Base-by-base conservation (phyloP, 768 basidiomycete genomes). In the Trametes gibbosa region DNA sequence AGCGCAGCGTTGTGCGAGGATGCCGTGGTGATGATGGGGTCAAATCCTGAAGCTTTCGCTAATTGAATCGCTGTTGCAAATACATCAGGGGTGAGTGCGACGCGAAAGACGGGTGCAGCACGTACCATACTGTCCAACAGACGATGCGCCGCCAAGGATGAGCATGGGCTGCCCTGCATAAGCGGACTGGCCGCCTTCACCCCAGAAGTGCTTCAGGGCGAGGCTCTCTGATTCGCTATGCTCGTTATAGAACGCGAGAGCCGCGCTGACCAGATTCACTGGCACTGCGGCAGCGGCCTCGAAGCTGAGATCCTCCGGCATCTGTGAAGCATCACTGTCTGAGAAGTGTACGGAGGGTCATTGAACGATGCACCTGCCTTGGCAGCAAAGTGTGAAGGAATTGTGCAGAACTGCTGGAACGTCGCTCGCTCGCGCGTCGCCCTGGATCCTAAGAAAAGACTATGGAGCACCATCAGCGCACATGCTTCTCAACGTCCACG, bases 271-370 rank as follows among this genome's bases (percentile, higher is more conserved):
- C 16, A 73, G 60, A 0, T 62, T 69, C 12, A 72, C 63, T 6
- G 74, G 74, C 8, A 75, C 57, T 1, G 73, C 63, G 1, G 70
- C 58, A 0, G 72, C 75, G 32, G 71, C 35, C 8, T 73, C 73
- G 49, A 73, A 69, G 0, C 69, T 61, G 23, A 74, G 45, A 34
- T 66, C 66, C 5, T 58, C 48, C 0, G 73, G 74, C 16, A 75
- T 63, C 66, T 71, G n/a, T 9, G 34, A 2, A 3, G 23, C 21
- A 55, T 39, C 3, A 21, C 19, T 32, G 13, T 19, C n/a, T 2
- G 6, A 23, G 10, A 13, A 23, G 1, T 17, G 16, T 8, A 6
- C 25, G 29, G 9, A 12, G 6, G 24, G 12, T 23, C 10, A 4
- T 10, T 4, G 32, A 14, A 5, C 13, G 32, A 7, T 41, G 10